phyloP scores from a whole-genome alignment of 805 yeast genomes.

The Kluyveromyces siamensis region DNA sequence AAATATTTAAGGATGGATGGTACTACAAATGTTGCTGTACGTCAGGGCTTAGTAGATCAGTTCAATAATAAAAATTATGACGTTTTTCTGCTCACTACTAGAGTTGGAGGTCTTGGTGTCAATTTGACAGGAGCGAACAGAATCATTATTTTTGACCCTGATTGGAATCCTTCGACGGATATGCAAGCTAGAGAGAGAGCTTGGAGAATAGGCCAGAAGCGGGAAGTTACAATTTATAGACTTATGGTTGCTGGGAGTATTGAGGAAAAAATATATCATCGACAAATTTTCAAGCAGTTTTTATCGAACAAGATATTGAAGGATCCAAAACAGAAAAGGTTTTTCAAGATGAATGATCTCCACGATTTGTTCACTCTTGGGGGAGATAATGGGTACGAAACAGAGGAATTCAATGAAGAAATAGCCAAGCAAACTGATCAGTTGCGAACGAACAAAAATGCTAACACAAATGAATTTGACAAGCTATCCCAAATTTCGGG shows the following conservation, averaged over 20 bases:
- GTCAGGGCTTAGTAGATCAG: constrained; percentile 74
- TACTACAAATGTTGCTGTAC: constrained; percentile 62
- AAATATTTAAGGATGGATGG: constrained; percentile 89
- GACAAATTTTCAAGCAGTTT: constrained; percentile 94
- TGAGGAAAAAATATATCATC: constrained; percentile 92
- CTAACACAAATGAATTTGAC: constrained; percentile 56
- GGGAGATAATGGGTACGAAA: constrained; percentile 41
- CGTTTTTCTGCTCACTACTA: constrained; percentile 79
- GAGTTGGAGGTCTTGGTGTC: constrained; percentile 94
- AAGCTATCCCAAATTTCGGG: constrained; percentile 60
- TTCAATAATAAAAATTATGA: constrained; percentile 58
- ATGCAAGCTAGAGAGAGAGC: constrained; percentile 95
- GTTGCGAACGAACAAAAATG: constrained; percentile 25
- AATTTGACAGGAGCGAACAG: constrained; percentile 92
- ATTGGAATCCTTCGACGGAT: constrained; percentile 98
- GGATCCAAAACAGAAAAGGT: constrained; percentile 90
- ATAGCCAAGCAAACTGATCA: constrained; percentile 52
- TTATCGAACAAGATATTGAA: constrained; percentile 86
- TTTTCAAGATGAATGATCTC: constrained; percentile 85
- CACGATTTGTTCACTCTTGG: constrained; percentile 85
- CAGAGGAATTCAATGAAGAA: constrained; percentile 34
- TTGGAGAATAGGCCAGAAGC: constrained; percentile 93
- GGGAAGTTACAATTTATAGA: constrained; percentile 83
- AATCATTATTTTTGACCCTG: constrained; percentile 92
- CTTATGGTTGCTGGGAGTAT: constrained; percentile 91